Base-by-base conservation (phyloP, 331 rosid genomes). In the Acacia pycnantha region DNA sequence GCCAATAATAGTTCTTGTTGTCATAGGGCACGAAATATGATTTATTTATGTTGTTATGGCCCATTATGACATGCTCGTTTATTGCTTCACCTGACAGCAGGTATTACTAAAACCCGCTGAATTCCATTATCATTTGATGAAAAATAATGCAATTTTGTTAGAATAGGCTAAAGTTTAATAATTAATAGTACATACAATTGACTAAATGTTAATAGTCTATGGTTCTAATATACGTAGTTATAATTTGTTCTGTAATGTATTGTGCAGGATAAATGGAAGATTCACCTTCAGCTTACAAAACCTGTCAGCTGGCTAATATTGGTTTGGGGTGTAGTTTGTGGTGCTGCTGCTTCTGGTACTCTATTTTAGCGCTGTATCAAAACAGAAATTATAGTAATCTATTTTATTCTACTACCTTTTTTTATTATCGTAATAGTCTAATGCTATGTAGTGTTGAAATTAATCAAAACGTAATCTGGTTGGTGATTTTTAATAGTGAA, bases 291-390 rank as follows among this genome's bases (percentile, higher is more conserved):
- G 35, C 70, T 64, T 14, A 64, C 41, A 31, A 29, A 64, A 33
- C 70, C 70, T 64, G 70, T 31, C 43, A 64, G 41, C 37, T 64
- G 70, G 70, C 43, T 33, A 2, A 31, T 15, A 64, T 64, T 64
- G 70, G n/a, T 16, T 29, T 64, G 41, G 43, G 70, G 43, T 29
- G 70, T 64, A 64, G 70, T 64, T 31, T 64, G 70, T 29, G 70
- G 70, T 64, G 70, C 70, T 31, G 43, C 70, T 27, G 70, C 70
- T 64, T 64, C 70, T 15, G 70, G 70, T 64, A 29, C 43, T 27
- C 70, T 64, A 64, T 64, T 64, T 64, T 64, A 64, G 41, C 21
- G 6, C 70, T 29, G 41, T 31, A 15, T 64, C 11, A 64, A 61
- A 64, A 64, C 43, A 64, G 43, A 64, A 59, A 64, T 64, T 6